A percentile compares a stretch with the other conserved stretches of the same genome.
phyloP scores from a whole-genome alignment of 1,284 basidiomycete genomes.

The Singerocomus inundabilis region DNA sequence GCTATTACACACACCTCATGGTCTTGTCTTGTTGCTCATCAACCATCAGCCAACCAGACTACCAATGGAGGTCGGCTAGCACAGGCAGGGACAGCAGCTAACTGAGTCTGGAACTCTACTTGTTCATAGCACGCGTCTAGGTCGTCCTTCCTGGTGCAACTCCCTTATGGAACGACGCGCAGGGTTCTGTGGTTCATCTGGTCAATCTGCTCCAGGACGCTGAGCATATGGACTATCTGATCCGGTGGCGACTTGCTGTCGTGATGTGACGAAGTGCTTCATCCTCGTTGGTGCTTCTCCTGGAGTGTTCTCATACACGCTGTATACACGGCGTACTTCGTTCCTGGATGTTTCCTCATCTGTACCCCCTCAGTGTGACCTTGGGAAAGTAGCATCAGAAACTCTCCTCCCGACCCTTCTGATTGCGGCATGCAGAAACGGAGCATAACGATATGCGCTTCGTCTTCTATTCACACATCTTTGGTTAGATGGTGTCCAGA shows the following conservation, averaged over 20 bases:
- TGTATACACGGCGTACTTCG: not conserved
- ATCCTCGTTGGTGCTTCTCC: not conserved
- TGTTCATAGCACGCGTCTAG: not conserved
- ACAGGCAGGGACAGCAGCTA: not conserved
- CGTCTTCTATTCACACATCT: not conserved
- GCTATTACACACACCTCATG: not conserved
- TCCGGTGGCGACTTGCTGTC: not conserved
- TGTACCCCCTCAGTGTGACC: not conserved
- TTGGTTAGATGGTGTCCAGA: not conserved
- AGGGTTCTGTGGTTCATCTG: not conserved
- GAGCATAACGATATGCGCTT: not conserved
- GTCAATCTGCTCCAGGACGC: not conserved
- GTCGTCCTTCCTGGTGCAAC: not conserved
- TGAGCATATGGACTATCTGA: not conserved
- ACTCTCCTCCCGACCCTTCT: not conserved
- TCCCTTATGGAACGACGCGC: not conserved
- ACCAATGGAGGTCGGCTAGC: not conserved
- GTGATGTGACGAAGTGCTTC: not conserved
- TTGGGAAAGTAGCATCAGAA: not conserved
- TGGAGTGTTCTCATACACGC: not conserved
- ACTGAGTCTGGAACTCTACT: not conserved
- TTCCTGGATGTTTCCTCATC: not conserved
- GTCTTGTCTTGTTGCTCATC: not conserved
- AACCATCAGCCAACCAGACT: not conserved
- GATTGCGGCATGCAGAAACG: not conserved